phyloP scores from a whole-genome alignment of 768 basidiomycete species.

The Grammothele lineata region DNA sequence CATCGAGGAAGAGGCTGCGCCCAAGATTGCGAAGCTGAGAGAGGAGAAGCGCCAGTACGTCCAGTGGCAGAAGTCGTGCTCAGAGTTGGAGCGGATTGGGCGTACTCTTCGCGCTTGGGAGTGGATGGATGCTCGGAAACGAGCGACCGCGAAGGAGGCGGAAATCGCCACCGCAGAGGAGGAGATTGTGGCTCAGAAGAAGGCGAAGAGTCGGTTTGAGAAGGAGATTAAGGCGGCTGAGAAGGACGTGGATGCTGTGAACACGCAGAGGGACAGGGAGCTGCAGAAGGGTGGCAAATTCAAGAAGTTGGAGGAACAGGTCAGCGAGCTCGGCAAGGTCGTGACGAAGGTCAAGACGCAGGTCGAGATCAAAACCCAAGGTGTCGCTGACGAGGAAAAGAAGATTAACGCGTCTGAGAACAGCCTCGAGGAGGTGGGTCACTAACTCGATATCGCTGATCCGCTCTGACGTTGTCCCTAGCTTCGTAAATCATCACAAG shows the following conservation, averaged over 20 bases:
- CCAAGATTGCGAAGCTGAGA: slow-evolving; percentile 89
- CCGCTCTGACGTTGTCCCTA: slow-evolving; percentile 24
- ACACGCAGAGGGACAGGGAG: slow-evolving; percentile 78
- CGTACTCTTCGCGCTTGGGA: slow-evolving; percentile 85
- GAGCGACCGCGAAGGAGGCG: slow-evolving; percentile 48
- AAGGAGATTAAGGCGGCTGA: slow-evolving; percentile 63
- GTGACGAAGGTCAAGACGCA: slow-evolving; percentile 83
- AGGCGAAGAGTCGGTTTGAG: slow-evolving; percentile 44
- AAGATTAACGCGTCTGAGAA: slow-evolving; percentile 47
- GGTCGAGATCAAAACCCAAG: slow-evolving; percentile 72
- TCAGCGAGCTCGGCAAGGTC: slow-evolving; percentile 71
- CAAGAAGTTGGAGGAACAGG: slow-evolving; percentile 78
- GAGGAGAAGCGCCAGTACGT: slow-evolving; percentile 85
- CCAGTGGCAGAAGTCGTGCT: slow-evolving; percentile 82
- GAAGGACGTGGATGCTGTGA: slow-evolving; percentile 59
- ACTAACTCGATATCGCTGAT: neutral
- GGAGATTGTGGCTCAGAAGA: slow-evolving; percentile 44
- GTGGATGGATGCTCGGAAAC: slow-evolving; percentile 63
- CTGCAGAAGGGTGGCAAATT: slow-evolving; percentile 91
- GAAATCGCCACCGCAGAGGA: slow-evolving; percentile 49
- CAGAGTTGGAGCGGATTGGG: slow-evolving; percentile 83
- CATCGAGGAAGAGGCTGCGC: slow-evolving; percentile 86
- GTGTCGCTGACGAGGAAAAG: slow-evolving; percentile 75
- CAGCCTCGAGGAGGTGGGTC: slow-evolving; percentile 58
- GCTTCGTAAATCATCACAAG: slow-evolving; percentile 52